Evolutionary conservation across 306 rosid genomes (phyloP).

Genomic region (Ormosia semicastrata): DNA sequence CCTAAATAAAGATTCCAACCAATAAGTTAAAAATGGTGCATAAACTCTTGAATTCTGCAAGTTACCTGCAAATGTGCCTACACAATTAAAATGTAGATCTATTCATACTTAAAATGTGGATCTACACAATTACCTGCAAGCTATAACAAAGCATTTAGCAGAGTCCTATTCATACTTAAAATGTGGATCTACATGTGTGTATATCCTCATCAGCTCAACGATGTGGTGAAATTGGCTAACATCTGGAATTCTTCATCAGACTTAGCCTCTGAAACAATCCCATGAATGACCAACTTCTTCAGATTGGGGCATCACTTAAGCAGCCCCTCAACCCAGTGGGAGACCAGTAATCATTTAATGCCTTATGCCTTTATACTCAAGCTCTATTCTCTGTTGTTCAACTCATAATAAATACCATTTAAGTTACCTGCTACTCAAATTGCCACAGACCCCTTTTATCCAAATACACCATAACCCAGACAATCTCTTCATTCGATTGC

Average conservation of each 20-base stretch:
- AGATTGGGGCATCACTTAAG: slow-evolving; percentile 47
- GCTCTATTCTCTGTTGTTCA: no score
- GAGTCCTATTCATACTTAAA: slow-evolving; percentile 43
- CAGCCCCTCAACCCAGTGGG: slow-evolving; percentile 48
- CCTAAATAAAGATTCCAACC: slow-evolving; percentile 5
- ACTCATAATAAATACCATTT: no score
- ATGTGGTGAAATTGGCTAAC: slow-evolving; percentile 41
- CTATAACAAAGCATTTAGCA: slow-evolving; percentile 24
- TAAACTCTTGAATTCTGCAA: slow-evolving; percentile 17
- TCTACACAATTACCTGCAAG: slow-evolving; percentile 20
- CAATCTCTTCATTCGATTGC: no score
- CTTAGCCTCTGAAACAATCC: slow-evolving; percentile 46
- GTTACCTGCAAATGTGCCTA: slow-evolving; percentile 31
- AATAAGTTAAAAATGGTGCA: slow-evolving; percentile 12
- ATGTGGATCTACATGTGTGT: slow-evolving; percentile 40
- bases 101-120: no score
- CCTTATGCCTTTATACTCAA: no score
- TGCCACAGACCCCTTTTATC: no score
- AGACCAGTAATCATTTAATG: no score
- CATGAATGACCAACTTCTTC: slow-evolving; percentile 43
- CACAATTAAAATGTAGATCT: no score
- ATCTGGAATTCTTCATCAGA: slow-evolving; percentile 43
- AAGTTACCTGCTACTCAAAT: no score
- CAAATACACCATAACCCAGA: no score
- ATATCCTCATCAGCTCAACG: slow-evolving; percentile 55